Conservation (phyloP, 345 rosid species). For the Syzygium oleosum region DNA sequence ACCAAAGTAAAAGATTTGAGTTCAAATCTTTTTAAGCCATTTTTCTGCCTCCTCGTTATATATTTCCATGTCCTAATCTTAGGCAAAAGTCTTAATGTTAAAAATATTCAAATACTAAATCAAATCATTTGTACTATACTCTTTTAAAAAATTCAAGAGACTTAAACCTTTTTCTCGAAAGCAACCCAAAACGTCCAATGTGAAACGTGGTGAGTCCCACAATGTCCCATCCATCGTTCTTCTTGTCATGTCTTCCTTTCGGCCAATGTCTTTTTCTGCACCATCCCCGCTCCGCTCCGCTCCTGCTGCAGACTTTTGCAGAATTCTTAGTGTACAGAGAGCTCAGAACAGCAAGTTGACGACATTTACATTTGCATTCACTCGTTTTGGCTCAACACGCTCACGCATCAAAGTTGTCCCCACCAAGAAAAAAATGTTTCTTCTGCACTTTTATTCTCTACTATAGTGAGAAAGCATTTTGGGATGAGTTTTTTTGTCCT, state of each 20-base stretch:
- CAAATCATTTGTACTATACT: neutral
- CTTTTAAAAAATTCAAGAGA: neutral
- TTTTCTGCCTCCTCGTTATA: neutral
- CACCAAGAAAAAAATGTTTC: neutral
- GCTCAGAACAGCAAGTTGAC: neutral
- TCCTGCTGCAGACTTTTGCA: neutral
- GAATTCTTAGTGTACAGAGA: neutral
- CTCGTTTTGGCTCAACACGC: neutral
- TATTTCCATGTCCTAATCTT: neutral
- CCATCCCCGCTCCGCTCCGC: too few relatives aligned
- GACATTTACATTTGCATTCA: neutral
- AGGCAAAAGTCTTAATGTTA: neutral
- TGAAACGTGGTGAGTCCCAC: neutral
- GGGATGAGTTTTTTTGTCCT: neutral
- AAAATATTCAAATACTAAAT: neutral
- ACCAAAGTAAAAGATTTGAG: neutral
- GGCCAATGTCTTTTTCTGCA: neutral
- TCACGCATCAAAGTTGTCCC: neutral
- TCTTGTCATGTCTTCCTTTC: neutral
- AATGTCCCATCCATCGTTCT: neutral
- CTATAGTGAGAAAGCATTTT: neutral
- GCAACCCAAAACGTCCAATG: neutral
- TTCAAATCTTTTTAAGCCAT: neutral
- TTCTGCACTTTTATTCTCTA: neutral
- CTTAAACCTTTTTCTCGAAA: neutral